phyloP scores from a whole-genome alignment of 805 yeast species.

The Candida methanosorbosa region DNA sequence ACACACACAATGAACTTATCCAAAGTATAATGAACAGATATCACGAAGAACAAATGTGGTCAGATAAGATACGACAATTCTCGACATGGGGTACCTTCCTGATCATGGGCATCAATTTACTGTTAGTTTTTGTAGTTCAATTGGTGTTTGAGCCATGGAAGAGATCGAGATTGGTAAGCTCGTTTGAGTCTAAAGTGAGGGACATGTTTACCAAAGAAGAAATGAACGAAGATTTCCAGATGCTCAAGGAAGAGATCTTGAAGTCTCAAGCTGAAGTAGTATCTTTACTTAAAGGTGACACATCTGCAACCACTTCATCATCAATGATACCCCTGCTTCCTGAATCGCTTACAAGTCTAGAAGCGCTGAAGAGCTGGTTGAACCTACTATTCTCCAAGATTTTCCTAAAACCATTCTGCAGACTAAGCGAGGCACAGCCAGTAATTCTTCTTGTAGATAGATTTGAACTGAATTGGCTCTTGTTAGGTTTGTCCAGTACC shows the following conservation, averaged over 20 bases:
- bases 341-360: neutral
- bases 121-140: conserved; percentile 74
- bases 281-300: too few relatives aligned
- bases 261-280: conserved; percentile 3
- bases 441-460: conserved; percentile 1
- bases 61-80: conserved; percentile 88
- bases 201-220: conserved; percentile 31
- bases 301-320: too few relatives aligned
- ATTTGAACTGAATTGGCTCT: conserved; percentile 1
- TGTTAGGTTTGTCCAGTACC: too few relatives aligned
- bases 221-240: conserved; percentile 5
- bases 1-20: conserved; percentile 57
- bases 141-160: conserved; percentile 93
- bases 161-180: conserved; percentile 65
- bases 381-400: neutral
- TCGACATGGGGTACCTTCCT: conserved; percentile 96
- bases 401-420: neutral
- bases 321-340: neutral
- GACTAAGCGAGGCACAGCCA: neutral
- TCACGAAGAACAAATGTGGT: conserved; percentile 97
- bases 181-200: conserved; percentile 76
- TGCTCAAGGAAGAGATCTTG: conserved; percentile 10
- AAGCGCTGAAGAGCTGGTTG: conserved; percentile 2
- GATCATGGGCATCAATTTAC: conserved; percentile 78
- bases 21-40: conserved; percentile 79